Evolutionary conservation across 768 basidiomycete species (phyloP).

Genomic region (Grammothele lineata): DNA sequence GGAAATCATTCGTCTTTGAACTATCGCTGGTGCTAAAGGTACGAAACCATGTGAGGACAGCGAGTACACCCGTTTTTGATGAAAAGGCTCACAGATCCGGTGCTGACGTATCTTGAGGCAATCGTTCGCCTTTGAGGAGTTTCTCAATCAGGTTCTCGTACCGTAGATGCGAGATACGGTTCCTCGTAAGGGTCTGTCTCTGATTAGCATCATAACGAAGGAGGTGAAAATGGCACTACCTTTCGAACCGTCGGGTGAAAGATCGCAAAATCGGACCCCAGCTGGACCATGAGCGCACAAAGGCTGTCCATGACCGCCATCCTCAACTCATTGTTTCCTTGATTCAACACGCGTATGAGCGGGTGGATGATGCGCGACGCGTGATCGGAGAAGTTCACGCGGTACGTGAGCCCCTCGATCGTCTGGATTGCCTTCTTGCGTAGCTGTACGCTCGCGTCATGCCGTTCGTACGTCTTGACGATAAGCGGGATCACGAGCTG

Average conservation of each 20-base stretch:
- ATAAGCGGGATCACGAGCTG: slow-evolving; percentile 96
- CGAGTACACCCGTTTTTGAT: no score
- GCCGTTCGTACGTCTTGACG: slow-evolving; percentile 83
- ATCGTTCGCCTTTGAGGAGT: slow-evolving; percentile 84
- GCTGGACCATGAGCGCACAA: slow-evolving; percentile 86
- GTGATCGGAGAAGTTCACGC: slow-evolving; percentile 97
- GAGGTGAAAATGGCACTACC: slow-evolving; percentile 41
- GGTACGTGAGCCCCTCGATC: slow-evolving; percentile 82
- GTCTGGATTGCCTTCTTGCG: slow-evolving; percentile 89
- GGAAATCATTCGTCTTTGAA: slow-evolving; percentile 62
- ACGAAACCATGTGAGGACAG: slow-evolving; percentile 28
- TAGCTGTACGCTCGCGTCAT: slow-evolving; percentile 66
- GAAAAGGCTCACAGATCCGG: slow-evolving; percentile 24
- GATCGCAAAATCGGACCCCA: slow-evolving; percentile 95
- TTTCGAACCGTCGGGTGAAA: slow-evolving; percentile 98
- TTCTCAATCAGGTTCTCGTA: slow-evolving; percentile 89
- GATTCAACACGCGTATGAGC: slow-evolving; percentile 79
- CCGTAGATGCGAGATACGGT: slow-evolving; percentile 71
- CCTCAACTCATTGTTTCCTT: slow-evolving; percentile 71
- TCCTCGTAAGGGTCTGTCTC: slow-evolving; percentile 65
- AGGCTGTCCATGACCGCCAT: slow-evolving; percentile 89
- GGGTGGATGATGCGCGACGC: slow-evolving; percentile 97
- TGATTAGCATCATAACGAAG: background rate
- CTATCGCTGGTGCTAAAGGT: slow-evolving; percentile 55
- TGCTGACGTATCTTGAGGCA: slow-evolving; percentile 65